Base-by-base conservation (phyloP, 495 filamentous ascomycete genomes). In the Aspergillus leporis region DNA sequence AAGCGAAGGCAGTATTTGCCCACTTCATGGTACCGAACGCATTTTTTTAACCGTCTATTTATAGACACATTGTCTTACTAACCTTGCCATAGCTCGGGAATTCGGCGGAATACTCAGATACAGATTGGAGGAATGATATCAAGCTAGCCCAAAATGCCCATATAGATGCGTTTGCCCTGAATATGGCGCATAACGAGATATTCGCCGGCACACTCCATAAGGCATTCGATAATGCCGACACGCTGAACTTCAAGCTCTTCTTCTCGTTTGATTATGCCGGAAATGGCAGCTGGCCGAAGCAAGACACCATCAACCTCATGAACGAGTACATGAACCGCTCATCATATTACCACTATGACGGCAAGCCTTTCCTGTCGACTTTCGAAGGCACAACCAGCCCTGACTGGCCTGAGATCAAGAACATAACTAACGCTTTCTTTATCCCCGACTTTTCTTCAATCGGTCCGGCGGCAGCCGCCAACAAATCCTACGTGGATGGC, bases 91-190 rank as follows among this genome's bases (percentile, higher is more conserved):
- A 53, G 40, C 31, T 61, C 31, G 32, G 21, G 0, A 65, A 61
- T 36, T 16, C 55, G 14, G 59, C 14, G 2, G 53, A 59, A 14
- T 68, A 64, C 51, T 49, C 45, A 2, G 3, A 31, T 0, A 12
- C 22, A 5, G 76, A 85, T 46, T 90, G 85, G 82, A 61, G 72
- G 21, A 70, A 71, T 13, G 86, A 91, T 50, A 85, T 91, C 38
- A 64, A 59, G 6, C 66, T 78, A 6, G 88, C 88, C 10, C 78
- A 83, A 56, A 75, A 77, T 5, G 78, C 82, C 0, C 77, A 81
- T 30, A 89, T 91, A 51, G 88, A 91, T 65, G 88, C 83, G 0
- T 91, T 91, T 63, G 87, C 83, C 0, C 65, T 90, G 16, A 90
- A 91, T 57, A 81, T 89, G 46, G 88, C 79, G 0, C 73, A 79